These are phyloP conservation scores for Gossypium lobatum DNA, from an alignment of 441 rosid species.

Conservation along the genomic window DNA sequence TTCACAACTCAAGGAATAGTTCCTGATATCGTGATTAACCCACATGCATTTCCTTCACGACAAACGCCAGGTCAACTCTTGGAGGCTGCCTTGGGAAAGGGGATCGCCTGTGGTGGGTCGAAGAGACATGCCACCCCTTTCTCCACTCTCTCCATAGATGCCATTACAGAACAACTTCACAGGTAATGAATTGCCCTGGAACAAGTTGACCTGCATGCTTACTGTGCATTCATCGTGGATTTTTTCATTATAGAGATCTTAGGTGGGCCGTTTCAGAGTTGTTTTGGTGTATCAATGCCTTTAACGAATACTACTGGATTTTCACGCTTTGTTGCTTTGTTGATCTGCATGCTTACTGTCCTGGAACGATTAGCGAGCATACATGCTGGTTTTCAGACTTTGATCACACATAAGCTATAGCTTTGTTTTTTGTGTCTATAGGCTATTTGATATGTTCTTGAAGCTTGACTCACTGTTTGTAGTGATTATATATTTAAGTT, in stretches of 20 bases:
- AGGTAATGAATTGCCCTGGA: conserved; percentile 35
- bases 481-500: background rate
- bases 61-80: conserved; percentile 96
- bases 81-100: conserved; percentile 90
- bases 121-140: conserved; percentile 81
- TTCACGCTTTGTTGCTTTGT: too few relatives aligned
- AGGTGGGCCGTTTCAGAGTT: background rate
- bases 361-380: background rate
- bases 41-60: conserved; percentile 94
- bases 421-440: background rate
- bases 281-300: background rate
- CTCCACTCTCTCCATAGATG: conserved; percentile 61
- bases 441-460: background rate
- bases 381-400: background rate
- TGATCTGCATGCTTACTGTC: too few relatives aligned
- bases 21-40: conserved; percentile 87
- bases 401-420: background rate
- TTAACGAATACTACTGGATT: background rate
- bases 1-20: conserved; percentile 91
- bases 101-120: conserved; percentile 67
- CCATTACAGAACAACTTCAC: conserved; percentile 81
- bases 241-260: background rate
- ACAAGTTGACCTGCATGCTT: background rate
- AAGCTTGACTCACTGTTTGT: background rate
- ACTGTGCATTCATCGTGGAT: background rate